A percentile compares a stretch with the other conserved stretches of the same genome.
Conservation (phyloP, 1,139 yeast genomes). For the Saccharomyces pastorianus region DNA sequence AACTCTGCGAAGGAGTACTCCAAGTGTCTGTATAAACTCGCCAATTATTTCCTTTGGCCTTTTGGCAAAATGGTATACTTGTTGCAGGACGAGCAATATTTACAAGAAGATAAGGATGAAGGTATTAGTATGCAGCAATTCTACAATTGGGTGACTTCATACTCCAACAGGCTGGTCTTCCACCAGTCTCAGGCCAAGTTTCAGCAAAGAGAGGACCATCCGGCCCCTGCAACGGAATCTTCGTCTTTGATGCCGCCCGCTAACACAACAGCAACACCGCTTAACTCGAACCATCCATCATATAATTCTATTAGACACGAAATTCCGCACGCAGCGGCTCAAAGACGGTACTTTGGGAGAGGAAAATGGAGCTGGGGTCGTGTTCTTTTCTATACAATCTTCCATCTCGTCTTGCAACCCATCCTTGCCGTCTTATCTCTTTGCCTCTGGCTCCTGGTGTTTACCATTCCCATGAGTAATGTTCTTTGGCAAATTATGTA, state of each 20-base stretch:
- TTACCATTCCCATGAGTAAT: constrained; percentile 91
- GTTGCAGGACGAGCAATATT: constrained; percentile 68
- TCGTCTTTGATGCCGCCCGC: background rate
- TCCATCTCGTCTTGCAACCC: constrained; percentile 66
- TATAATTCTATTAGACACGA: constrained; percentile 23
- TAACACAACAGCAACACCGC: background rate
- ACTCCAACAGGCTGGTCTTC: constrained; percentile 36
- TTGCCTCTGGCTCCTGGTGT: constrained; percentile 73
- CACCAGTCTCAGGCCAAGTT: constrained; percentile 25
- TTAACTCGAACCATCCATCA: constrained; percentile 14
- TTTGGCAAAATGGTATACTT: constrained; percentile 85
- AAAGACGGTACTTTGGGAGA: constrained; percentile 74
- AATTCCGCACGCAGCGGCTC: constrained; percentile 33
- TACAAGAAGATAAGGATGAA: constrained; percentile 80
- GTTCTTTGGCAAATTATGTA: constrained; percentile 57
- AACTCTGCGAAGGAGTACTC: constrained; percentile 49
- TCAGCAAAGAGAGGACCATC: background rate
- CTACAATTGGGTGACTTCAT: constrained; percentile 80
- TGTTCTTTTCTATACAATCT: constrained; percentile 64
- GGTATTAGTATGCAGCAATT: constrained; percentile 83
- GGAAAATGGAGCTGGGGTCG: constrained; percentile 90
- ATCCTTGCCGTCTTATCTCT: constrained; percentile 47
- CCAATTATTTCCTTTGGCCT: constrained; percentile 67
- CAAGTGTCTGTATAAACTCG: constrained; percentile 51
- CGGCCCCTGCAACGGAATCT: background rate